Evolutionary conservation across 805 yeast genomes (phyloP).

Genomic region (Naumovozyma dairenensis): DNA sequence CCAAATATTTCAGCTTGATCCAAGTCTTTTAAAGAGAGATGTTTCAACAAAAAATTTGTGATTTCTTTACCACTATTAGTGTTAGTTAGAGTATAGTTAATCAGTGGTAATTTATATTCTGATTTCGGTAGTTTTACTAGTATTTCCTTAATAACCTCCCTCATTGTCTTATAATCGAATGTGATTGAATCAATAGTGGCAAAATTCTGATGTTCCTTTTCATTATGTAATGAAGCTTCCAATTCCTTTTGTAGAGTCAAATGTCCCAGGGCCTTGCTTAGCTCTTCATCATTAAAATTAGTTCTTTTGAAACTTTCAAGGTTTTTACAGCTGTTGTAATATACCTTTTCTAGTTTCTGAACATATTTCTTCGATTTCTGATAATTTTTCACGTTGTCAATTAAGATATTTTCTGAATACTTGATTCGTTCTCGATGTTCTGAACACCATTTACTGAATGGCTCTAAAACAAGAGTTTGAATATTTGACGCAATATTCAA

Average conservation of each 20-base stretch:
- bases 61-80: conserved; percentile 29
- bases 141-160: conserved; percentile 34
- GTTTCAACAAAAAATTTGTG: conserved; percentile 21
- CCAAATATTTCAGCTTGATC: conserved; percentile 65
- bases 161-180: conserved; percentile 28
- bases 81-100: conserved; percentile 28
- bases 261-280: conserved; percentile 16
- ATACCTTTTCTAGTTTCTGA: conserved; percentile 48
- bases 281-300: conserved; percentile 18
- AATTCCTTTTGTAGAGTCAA: conserved; percentile 17
- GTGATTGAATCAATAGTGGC: conserved; percentile 24
- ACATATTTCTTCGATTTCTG: conserved; percentile 38
- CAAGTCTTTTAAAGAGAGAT: conserved; percentile 30
- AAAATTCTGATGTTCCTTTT: conserved; percentile 23
- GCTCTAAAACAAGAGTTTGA: conserved; percentile 49
- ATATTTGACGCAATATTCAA: conserved; percentile 54
- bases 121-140: conserved; percentile 42
- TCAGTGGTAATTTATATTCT: conserved; percentile 52
- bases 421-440: conserved; percentile 63
- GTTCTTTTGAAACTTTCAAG: conserved; percentile 47
- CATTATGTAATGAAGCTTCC: conserved; percentile 18
- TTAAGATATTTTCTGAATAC: conserved; percentile 46
- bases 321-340: conserved; percentile 68
- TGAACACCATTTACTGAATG: conserved; percentile 64
- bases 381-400: conserved; percentile 42